Conservation (phyloP, 768 basidiomycete species). For the Mycena olivaceomarginata region DNA sequence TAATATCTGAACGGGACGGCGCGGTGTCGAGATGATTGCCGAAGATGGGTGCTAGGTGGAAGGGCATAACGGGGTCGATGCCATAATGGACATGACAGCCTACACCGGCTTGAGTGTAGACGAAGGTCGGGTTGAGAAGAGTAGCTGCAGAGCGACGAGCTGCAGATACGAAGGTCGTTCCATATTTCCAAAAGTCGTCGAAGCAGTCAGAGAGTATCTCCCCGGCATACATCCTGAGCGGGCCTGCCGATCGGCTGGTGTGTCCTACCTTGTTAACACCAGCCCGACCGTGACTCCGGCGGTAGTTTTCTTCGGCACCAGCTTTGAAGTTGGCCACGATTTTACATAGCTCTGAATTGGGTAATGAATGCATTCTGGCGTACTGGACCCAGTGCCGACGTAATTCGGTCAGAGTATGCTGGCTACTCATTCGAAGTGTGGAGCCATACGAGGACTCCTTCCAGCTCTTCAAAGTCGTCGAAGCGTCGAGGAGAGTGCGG, state of each 20-base stretch:
- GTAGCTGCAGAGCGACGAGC: slow-evolving; percentile 47
- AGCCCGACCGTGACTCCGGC: too few relatives aligned
- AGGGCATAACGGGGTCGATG: slow-evolving; percentile 62
- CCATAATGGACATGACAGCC: slow-evolving; percentile 66
- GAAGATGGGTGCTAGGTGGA: slow-evolving; percentile 57
- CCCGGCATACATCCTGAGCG: slow-evolving; percentile 49
- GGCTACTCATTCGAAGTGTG: slow-evolving; percentile 61
- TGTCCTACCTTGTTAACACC: background rate
- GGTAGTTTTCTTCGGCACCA: too few relatives aligned
- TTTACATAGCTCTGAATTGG: slow-evolving; percentile 43
- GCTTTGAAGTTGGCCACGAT: slow-evolving; percentile 39
- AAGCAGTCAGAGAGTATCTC: slow-evolving; percentile 48
- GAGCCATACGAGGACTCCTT: slow-evolving; percentile 58
- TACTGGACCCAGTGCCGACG: slow-evolving; percentile 64
- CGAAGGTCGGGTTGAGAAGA: slow-evolving; percentile 67
- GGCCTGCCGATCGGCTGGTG: slow-evolving; percentile 60
- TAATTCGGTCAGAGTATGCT: slow-evolving; percentile 61
- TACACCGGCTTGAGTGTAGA: slow-evolving; percentile 61
- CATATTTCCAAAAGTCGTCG: slow-evolving; percentile 62
- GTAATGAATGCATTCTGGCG: slow-evolving; percentile 50
- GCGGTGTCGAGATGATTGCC: slow-evolving; percentile 15
- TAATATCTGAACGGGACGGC: slow-evolving; percentile 37
- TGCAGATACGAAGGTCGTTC: slow-evolving; percentile 55
- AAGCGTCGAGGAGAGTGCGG: slow-evolving; percentile 58
- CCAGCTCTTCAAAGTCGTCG: slow-evolving; percentile 61